Evolutionary conservation across 352 stramenopile species (phyloP).

Genomic region (Phytophthora brassicae): DNA sequence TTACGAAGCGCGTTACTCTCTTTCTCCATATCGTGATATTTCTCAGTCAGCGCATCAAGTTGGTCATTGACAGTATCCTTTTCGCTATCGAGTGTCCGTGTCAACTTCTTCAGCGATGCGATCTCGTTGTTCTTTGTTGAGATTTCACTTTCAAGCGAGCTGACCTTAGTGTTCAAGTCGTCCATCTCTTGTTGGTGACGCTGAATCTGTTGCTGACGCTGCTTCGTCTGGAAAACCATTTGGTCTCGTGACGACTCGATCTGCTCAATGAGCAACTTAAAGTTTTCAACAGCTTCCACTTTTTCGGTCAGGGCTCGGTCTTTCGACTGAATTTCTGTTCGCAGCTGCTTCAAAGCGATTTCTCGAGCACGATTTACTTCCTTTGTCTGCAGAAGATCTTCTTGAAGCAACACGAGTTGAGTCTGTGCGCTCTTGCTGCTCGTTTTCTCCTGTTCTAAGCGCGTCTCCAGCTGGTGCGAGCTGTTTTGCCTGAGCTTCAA

Average conservation of each 20-base stretch:
- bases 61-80: conserved; percentile 76
- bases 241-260: conserved; percentile 85
- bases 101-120: conserved; percentile 66
- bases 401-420: conserved; percentile 56
- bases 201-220: conserved; percentile 67
- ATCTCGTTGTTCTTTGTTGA: conserved; percentile 50
- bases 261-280: conserved; percentile 76
- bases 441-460: conserved; percentile 68
- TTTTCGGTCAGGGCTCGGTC: conserved; percentile 66
- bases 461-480: conserved; percentile 57
- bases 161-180: conserved; percentile 53
- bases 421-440: conserved; percentile 56
- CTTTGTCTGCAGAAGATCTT: conserved; percentile 59
- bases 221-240: conserved; percentile 76
- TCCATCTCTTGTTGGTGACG: conserved; percentile 56
- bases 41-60: conserved; percentile 73
- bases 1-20: conserved; percentile 48
- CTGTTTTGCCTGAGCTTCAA: conserved; percentile 54
- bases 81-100: conserved; percentile 63
- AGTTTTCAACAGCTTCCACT: conserved; percentile 61
- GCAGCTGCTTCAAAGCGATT: conserved; percentile 57
- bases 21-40: conserved; percentile 59
- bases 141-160: conserved; percentile 45
- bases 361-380: conserved; percentile 56
- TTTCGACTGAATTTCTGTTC: conserved; percentile 56